phyloP scores from a whole-genome alignment of 2,329 filamentous ascomycete genomes.

The Trichoderma semiorbis region DNA sequence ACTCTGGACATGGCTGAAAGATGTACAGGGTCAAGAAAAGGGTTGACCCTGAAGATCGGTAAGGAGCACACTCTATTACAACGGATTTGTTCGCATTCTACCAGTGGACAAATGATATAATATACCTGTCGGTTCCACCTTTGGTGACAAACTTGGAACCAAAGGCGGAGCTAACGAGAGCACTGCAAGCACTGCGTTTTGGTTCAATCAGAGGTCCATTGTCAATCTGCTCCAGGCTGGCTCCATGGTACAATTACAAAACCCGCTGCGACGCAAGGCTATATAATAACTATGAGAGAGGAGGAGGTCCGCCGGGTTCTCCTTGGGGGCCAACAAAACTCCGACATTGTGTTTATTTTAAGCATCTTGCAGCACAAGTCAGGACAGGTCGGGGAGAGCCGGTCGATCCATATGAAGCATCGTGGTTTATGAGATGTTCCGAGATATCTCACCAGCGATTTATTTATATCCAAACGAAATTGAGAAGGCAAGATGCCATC shows the following conservation, averaged over 20 bases:
- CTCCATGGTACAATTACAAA: not conserved
- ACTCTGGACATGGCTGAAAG: constrained; percentile 17
- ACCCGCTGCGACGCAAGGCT: not conserved
- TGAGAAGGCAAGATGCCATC: not conserved
- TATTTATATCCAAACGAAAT: not conserved
- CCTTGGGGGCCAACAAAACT: not conserved
- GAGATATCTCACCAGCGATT: not conserved
- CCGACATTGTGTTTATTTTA: not conserved
- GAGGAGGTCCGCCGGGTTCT: not conserved
- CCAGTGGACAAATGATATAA: not conserved
- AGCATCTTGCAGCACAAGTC: not conserved
- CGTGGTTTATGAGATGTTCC: not conserved
- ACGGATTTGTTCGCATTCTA: not conserved
- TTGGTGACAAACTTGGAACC: not conserved
- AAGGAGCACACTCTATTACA: not conserved
- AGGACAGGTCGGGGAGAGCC: not conserved
- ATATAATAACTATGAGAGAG: not conserved
- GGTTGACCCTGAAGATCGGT: not conserved
- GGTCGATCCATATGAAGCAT: not conserved
- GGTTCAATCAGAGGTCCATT: not conserved
- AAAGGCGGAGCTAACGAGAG: not conserved
- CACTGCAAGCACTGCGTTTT: not conserved
- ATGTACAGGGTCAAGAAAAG: not conserved
- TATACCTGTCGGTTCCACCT: not conserved
- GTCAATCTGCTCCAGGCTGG: not conserved